Base-by-base conservation (phyloP, 2,329 filamentous ascomycete genomes). In the Aspergillus aculeatinus region DNA sequence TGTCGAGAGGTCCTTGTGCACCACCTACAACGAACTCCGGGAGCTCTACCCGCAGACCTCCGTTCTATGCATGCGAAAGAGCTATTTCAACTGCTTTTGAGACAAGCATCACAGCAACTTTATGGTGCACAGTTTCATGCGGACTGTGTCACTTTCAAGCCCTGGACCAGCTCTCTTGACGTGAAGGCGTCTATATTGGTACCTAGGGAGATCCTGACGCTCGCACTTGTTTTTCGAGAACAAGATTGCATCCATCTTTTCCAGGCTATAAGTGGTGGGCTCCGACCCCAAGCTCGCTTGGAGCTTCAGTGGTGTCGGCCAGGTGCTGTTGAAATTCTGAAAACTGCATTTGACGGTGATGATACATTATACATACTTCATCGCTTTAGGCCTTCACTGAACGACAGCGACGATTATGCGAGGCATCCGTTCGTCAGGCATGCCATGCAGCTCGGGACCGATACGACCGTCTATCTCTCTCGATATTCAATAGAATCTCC, bases 21-120 rank as follows among this genome's bases (percentile, higher is more conserved):
- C 55, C 78, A 79, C 55, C 62, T 80, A 14, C 47, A 60, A 12
- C 65, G 70, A 25, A 72, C 71, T 5, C 77, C 78, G 1, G 77
- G 77, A 1, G 23, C 14, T 33, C 27, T 63, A 12, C 64, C 65
- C 14, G 47, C 63, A 1, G 68, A 63, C 21, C 31, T 71, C 12
- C 60, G 67, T 4, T 54, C 59, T 47, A 48, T 62, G 5, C 48
- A 59, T 6, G 71, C 67, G 14, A 63, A 62, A 9, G 57, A 70
- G 5, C 67, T 80, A 5, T 78, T 76, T 51, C 58, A 57, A 11
- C 48, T 74, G 4, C 65, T 80, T 5, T 69, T 70, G 23, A 61
- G 60, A 33, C 65, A 72, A 16, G 71, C 76, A 9, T 65, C 65
- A 11, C 62, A 63, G 33, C 68, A 76, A 55, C 62, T 80, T 7